These are phyloP conservation scores for Phascolomyces articulosus DNA, from an alignment of 371 early-diverging fungal species.

Conservation along the genomic window DNA sequence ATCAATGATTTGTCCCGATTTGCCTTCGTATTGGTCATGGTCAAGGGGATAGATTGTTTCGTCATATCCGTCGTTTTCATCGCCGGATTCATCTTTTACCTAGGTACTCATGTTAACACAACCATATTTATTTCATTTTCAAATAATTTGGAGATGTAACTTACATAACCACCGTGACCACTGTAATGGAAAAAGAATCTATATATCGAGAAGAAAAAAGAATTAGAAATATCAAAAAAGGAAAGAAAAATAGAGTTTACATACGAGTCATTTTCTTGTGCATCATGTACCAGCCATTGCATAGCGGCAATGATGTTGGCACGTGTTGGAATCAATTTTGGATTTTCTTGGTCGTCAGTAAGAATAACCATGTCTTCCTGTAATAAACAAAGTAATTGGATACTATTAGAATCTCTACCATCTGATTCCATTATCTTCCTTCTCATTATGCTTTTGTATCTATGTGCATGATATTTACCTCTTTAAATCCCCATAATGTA, in stretches of 20 bases:
- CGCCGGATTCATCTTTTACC: slow-evolving; percentile 68
- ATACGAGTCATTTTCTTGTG: slow-evolving; percentile 83
- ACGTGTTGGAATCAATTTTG: slow-evolving; percentile 76
- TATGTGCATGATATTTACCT: slow-evolving; percentile 27
- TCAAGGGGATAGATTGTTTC: slow-evolving; percentile 80
- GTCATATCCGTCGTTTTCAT: slow-evolving; percentile 82
- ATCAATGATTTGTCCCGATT: slow-evolving; percentile 84
- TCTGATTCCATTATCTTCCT: too few relatives aligned
- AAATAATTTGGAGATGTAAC: too few relatives aligned
- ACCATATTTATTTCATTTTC: too few relatives aligned
- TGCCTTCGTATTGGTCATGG: slow-evolving; percentile 52
- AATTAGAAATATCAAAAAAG: background rate
- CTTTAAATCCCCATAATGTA: slow-evolving; percentile 65
- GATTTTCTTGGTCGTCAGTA: slow-evolving; percentile 84
- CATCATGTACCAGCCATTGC: slow-evolving; percentile 87
- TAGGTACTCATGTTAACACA: background rate
- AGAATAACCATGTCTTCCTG: slow-evolving; percentile 77
- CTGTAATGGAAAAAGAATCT: slow-evolving; percentile 90
- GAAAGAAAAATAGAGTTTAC: slow-evolving; percentile 14
- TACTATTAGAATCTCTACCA: too few relatives aligned
- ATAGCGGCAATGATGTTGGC: slow-evolving; percentile 67
- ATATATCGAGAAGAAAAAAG: background rate
- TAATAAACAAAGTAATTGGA: background rate
- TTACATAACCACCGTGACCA: slow-evolving; percentile 84
- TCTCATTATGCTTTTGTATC: too few relatives aligned